These are phyloP conservation scores for Neofusicoccum cordaticola DNA, from an alignment of 2,329 filamentous ascomycete species.

Conservation along the genomic window DNA sequence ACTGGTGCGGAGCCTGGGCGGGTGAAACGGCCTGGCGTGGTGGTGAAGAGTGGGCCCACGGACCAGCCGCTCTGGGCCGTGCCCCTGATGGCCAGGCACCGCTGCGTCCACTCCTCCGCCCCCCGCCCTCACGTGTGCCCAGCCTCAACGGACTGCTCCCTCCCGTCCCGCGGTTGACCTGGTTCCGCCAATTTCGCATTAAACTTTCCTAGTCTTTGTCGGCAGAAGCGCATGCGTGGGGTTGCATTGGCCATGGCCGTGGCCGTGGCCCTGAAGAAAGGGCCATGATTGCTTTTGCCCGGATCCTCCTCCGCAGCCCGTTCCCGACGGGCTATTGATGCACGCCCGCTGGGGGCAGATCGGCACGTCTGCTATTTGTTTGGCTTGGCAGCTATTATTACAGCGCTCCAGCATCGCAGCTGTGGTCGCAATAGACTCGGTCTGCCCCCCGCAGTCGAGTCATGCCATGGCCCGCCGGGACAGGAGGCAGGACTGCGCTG, in stretches of 20 bases:
- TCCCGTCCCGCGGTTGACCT: background rate
- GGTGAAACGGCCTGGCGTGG: background rate
- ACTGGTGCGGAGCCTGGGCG: background rate
- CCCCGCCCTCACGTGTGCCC: background rate
- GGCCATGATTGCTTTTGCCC: background rate
- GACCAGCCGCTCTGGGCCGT: too few relatives aligned
- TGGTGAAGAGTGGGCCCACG: too few relatives aligned
- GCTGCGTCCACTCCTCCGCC: background rate
- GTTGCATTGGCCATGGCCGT: background rate
- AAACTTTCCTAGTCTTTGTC: background rate
- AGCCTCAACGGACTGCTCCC: background rate
- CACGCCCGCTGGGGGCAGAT: background rate
- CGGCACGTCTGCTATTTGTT: background rate
- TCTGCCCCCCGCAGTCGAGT: background rate
- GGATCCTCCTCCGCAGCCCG: background rate
- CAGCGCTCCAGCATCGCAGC: background rate
- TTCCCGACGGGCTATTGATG: background rate
- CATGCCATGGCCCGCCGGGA: background rate
- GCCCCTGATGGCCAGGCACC: too few relatives aligned
- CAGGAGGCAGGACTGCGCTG: background rate
- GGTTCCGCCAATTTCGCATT: background rate
- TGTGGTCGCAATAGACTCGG: background rate
- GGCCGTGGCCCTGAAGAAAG: too few relatives aligned
- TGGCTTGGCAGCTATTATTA: background rate
- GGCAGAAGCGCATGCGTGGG: background rate